Conservation (phyloP, 257 asterid species). For the Jacaranda copaia region DNA sequence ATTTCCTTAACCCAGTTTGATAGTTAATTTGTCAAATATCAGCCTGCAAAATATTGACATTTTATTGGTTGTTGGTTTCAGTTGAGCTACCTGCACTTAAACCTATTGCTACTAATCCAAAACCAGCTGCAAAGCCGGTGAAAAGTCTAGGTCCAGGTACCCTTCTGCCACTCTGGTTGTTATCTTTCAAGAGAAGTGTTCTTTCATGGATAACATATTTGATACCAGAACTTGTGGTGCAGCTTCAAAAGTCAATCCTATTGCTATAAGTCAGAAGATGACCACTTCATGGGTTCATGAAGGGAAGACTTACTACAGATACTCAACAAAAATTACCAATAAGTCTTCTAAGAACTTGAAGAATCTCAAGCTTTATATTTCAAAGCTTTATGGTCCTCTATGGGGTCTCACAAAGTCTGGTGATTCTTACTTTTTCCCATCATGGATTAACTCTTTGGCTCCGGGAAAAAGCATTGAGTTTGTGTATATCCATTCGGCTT, state of each 20-base stretch:
- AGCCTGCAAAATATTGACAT: not conserved
- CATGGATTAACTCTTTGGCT: constrained; percentile 49
- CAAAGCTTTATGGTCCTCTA: constrained; percentile 58
- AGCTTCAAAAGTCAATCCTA: constrained; percentile 34
- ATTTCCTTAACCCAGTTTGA: not conserved
- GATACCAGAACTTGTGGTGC: constrained; percentile 17
- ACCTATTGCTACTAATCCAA: constrained; percentile 28
- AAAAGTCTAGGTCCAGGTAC: constrained; percentile 40
- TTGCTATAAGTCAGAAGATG: constrained; percentile 41
- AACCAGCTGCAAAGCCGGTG: constrained; percentile 28
- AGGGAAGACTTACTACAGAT: constrained; percentile 47
- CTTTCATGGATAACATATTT: not conserved
- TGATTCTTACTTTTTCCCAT: constrained; percentile 47
- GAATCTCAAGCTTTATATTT: constrained; percentile 50
- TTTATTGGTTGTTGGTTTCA: constrained; percentile 15
- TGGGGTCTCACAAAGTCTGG: constrained; percentile 64
- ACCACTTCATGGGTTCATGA: constrained; percentile 44
- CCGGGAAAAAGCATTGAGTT: constrained; percentile 61
- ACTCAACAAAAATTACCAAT: constrained; percentile 50
- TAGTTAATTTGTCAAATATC: not conserved
- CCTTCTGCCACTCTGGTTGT: constrained; percentile 6
- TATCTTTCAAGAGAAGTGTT: not conserved
- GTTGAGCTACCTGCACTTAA: constrained; percentile 46
- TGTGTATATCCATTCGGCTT: constrained; percentile 57
- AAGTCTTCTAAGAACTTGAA: constrained; percentile 50